Percentiles rank a stretch among this genome's conserved stretches.
Evolutionary conservation across 352 stramenopile species (phyloP).

Genomic region (Pythium oligandrum): DNA sequence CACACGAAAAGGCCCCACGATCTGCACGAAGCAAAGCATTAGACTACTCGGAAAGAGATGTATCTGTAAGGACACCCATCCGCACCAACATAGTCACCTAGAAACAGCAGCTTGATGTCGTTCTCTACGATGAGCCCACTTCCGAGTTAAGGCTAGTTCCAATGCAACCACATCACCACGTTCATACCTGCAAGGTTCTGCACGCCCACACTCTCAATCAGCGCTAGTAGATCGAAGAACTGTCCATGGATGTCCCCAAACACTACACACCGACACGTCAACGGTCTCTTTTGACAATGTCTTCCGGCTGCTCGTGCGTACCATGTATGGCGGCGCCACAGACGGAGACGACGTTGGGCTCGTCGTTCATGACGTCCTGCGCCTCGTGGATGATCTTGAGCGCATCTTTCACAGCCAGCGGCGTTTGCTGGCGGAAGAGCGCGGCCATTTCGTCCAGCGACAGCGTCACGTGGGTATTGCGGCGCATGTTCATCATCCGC

Average conservation of each 20-base stretch:
- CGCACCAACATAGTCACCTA: conserved; percentile 75
- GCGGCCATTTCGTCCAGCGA: conserved; percentile 28
- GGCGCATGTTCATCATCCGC: conserved; percentile 25
- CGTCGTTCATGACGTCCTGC: conserved; percentile 48
- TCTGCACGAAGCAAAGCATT: conserved; percentile 24
- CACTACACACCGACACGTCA: conserved; percentile 27
- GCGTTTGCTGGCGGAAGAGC: conserved; percentile 57
- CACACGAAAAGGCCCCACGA: conserved; percentile 71
- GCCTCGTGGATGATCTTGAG: conserved; percentile 64
- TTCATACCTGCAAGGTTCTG: conserved; percentile 28
- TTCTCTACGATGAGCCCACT: conserved; percentile 15
- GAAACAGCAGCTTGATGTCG: conserved; percentile 60
- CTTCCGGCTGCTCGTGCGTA: conserved; percentile 6
- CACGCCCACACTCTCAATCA: conserved; percentile 46
- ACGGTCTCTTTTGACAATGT: not conserved
- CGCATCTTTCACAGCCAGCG: conserved; percentile 49
- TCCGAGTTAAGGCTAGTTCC: not conserved
- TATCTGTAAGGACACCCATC: not conserved
- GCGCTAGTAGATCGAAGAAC: conserved; percentile 70
- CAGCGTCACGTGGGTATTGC: conserved; percentile 32
- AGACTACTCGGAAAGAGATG: not conserved
- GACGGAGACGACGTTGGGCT: conserved; percentile 60
- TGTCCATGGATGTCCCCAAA: conserved; percentile 81
- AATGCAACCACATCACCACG: conserved; percentile 3
- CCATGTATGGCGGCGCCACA: conserved; percentile 24